Conservation (phyloP, 305 asterid species). For the Solanum hybrid region DNA sequence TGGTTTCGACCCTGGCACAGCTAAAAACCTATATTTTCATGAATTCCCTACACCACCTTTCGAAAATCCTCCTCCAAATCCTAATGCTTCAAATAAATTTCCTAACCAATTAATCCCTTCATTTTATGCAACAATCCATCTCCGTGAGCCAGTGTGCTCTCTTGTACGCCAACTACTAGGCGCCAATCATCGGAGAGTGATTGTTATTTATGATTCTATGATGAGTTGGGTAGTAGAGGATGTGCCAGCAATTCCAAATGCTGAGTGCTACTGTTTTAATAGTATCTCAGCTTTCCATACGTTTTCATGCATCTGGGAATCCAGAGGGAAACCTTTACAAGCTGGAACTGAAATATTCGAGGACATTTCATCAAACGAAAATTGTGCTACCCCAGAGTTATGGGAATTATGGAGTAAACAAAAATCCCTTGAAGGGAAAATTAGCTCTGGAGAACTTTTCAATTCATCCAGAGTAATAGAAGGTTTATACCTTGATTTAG, state of each 20-base stretch:
- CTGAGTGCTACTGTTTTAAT: constrained; percentile 40
- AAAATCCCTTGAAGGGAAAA: not conserved
- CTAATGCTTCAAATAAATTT: constrained; percentile 27
- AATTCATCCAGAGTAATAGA: constrained; percentile 27
- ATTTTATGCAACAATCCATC: constrained; percentile 19
- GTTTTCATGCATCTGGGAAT: constrained; percentile 22
- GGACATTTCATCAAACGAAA: constrained; percentile 17
- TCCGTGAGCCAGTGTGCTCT: constrained; percentile 29
- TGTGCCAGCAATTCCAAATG: constrained; percentile 28
- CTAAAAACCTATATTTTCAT: constrained; percentile 37
- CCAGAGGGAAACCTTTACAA: constrained; percentile 14
- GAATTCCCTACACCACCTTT: constrained; percentile 29
- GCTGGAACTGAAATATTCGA: constrained; percentile 4
- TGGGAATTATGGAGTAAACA: constrained; percentile 15
- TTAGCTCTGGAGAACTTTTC: constrained; percentile 27
- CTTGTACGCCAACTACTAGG: constrained; percentile 20
- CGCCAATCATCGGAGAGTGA: constrained; percentile 13
- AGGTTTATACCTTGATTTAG: constrained; percentile 25
- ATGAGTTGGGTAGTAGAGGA: constrained; percentile 46
- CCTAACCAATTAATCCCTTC: constrained; percentile 48
- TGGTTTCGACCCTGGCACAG: constrained; percentile 29
- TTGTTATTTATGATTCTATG: constrained; percentile 40
- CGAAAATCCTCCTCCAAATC: constrained; percentile 25
- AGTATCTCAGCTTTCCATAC: constrained; percentile 37
- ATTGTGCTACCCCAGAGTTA: constrained; percentile 24